These are phyloP conservation scores for Kentomonas sorsogonicus DNA, from an alignment of 208 protist genomes.

Conservation along the genomic window DNA sequence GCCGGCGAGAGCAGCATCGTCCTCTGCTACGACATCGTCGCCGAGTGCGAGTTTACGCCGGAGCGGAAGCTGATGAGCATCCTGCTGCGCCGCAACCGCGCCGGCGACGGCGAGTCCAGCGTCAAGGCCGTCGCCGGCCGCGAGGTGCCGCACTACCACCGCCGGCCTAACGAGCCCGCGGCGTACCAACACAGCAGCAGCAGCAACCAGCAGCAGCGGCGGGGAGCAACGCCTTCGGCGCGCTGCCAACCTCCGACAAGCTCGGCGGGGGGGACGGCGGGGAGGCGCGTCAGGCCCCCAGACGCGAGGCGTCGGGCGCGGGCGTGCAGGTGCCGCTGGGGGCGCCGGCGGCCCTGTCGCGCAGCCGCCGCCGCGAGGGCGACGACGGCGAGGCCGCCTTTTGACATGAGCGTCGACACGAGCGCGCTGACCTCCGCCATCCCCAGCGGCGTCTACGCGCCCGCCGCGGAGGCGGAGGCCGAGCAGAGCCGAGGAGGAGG, in stretches of 20 bases:
- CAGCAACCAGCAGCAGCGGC: too few relatives aligned
- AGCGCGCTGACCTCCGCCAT: too few relatives aligned
- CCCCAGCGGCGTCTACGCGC: background rate
- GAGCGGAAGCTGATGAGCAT: slow-evolving; percentile 88
- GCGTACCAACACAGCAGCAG: background rate
- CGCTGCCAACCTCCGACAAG: background rate
- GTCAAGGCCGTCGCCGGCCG: slow-evolving; percentile 14
- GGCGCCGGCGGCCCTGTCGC: too few relatives aligned
- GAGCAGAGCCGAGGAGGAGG: background rate
- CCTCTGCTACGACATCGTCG: slow-evolving; percentile 81
- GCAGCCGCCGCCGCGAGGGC: too few relatives aligned
- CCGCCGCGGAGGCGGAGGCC: background rate
- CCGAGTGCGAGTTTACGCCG: slow-evolving; percentile 73
- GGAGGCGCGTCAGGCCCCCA: background rate
- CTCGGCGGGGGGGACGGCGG: too few relatives aligned
- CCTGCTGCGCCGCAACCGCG: slow-evolving; percentile 41
- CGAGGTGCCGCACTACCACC: slow-evolving; percentile 29
- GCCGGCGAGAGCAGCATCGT: too few relatives aligned
- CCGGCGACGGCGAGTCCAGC: slow-evolving; percentile 26
- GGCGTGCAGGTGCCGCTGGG: background rate
- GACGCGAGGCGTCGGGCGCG: background rate
- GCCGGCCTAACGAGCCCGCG: background rate
- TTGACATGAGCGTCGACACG: too few relatives aligned
- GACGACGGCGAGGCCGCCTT: too few relatives aligned
- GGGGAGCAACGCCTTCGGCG: background rate